phyloP scores from a whole-genome alignment of 1,139 yeast genomes.

The Meyerozyma carpophila region DNA sequence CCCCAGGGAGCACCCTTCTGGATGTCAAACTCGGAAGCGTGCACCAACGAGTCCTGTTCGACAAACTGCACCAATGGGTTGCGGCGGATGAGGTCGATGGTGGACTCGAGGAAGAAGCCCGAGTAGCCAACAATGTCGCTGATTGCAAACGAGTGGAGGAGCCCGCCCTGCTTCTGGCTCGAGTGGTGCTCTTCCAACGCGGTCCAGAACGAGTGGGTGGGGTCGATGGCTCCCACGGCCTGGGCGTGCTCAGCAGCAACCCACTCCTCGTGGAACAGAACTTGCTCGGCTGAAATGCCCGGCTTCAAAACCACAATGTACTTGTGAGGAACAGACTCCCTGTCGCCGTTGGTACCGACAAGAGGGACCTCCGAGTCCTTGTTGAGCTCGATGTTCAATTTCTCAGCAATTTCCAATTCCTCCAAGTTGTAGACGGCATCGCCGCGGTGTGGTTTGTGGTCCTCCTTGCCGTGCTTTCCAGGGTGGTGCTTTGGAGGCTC shows the following conservation, averaged over 20 bases:
- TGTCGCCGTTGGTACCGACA: constrained; percentile 16
- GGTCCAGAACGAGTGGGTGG: constrained; percentile 37
- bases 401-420: background rate
- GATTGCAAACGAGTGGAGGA: constrained; percentile 60
- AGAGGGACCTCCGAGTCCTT: constrained; percentile 8
- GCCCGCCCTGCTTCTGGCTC: constrained; percentile 45
- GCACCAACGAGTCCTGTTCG: constrained; percentile 76
- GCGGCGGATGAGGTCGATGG: constrained; percentile 64
- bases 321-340: constrained; percentile 62
- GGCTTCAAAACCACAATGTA: constrained; percentile 70
- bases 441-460: constrained; percentile 2
- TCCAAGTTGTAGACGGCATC: background rate
- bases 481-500: constrained; percentile 2
- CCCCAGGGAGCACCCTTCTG: constrained; percentile 97
- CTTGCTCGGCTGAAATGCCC: constrained; percentile 43
- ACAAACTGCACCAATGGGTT: constrained; percentile 72
- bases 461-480: constrained; percentile 2
- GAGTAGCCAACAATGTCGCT: constrained; percentile 56
- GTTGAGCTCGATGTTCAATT: constrained; percentile 1
- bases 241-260: constrained; percentile 45
- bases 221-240: constrained; percentile 19
- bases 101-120: constrained; percentile 69
- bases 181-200: constrained; percentile 18
- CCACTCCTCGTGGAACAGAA: constrained; percentile 61
- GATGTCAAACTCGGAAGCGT: constrained; percentile 53